phyloP scores from a whole-genome alignment of 371 early-diverging fungal genomes.

The Conidiobolus incongruus region DNA sequence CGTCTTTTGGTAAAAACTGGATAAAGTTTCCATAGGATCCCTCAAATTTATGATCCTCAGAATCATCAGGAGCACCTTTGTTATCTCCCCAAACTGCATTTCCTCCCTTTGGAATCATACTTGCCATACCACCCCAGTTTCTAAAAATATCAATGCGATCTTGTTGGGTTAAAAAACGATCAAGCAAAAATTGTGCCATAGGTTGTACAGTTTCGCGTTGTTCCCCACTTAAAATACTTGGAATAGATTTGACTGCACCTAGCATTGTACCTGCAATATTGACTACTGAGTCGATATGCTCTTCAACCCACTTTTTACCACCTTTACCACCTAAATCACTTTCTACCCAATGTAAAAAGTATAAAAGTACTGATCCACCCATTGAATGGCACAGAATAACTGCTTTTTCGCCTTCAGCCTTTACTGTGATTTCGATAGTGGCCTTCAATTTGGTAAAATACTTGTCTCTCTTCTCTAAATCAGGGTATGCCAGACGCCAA shows the following conservation, averaged over 20 bases:
- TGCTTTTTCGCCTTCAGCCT: constrained; percentile 22
- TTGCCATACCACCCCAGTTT: constrained; percentile 59
- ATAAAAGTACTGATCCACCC: constrained; percentile 51
- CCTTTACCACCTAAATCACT: constrained; percentile 44
- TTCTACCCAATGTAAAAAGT: constrained; percentile 87
- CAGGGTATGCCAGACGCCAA: constrained; percentile 72
- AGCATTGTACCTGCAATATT: constrained; percentile 77
- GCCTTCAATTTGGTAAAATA: constrained; percentile 62
- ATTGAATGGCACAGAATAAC: constrained; percentile 33
- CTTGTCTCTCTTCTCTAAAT: constrained; percentile 65
- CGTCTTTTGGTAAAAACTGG: no score
- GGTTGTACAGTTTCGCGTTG: constrained; percentile 70
- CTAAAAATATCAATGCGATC: constrained; percentile 59
- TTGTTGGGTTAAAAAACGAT: constrained; percentile 58
- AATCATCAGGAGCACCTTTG: constrained; percentile 39
- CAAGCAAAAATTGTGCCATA: constrained; percentile 50
- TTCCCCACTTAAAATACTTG: constrained; percentile 60
- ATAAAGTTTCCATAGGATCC: no score
- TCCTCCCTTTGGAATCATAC: constrained; percentile 77
- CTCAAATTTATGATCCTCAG: not conserved
- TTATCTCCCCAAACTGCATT: constrained; percentile 54
- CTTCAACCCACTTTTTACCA: constrained; percentile 53
- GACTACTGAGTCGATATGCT: constrained; percentile 60
- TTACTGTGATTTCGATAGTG: constrained; percentile 40
- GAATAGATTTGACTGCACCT: constrained; percentile 70